Base-by-base conservation (phyloP, 108 stramenopile genomes). In the Skeletonema menzelii region DNA sequence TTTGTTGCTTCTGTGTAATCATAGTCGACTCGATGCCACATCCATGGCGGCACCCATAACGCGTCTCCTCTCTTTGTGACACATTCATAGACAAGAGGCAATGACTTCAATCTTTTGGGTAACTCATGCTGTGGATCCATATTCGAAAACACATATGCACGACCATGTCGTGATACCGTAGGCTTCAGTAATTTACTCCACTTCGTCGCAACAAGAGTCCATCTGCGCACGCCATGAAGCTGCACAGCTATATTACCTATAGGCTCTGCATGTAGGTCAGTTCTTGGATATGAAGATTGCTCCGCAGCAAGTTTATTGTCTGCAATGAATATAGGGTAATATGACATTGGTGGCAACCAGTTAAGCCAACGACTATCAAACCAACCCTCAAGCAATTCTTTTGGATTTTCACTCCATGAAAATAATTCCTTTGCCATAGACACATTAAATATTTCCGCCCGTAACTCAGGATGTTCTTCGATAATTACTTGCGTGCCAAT, bases 21-120 rank as follows among this genome's bases (percentile, higher is more conserved):
- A 63, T 96, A 96, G 68, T 93, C 91, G 11, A 96, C 87, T 14
- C 87, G 86, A 69, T 96, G 95, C 91, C 92, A 96, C 31, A 88
- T 92, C 95, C 91, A 92, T n/a, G 90, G 85, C 0, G 93, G 93
- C 4, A 96, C 77, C 85, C 86, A 96, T 11, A 96, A 1, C 14
- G 85, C 87, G 82, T 96, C 95, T 3, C 92, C 92, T 10, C 73
- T 58, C 11, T 63, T 19, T 20, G 91, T 92, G 4, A 63, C 61
- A 19, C 79, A 79, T 40, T 73, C 56, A 56, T 88, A 90, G 17
- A 73, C 72, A 3, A 76, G 65, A 13, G 90, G 91, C 3, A 92
- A 72, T 2, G 64, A 62, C 14, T 53, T 15, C 11, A 85, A 60
- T 38, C 76, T 40, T 20, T 63, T 27, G 0, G 82, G 69, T 17